These are phyloP conservation scores for Hibiscus trionum DNA, from an alignment of 345 rosid genomes.

Conservation along the genomic window DNA sequence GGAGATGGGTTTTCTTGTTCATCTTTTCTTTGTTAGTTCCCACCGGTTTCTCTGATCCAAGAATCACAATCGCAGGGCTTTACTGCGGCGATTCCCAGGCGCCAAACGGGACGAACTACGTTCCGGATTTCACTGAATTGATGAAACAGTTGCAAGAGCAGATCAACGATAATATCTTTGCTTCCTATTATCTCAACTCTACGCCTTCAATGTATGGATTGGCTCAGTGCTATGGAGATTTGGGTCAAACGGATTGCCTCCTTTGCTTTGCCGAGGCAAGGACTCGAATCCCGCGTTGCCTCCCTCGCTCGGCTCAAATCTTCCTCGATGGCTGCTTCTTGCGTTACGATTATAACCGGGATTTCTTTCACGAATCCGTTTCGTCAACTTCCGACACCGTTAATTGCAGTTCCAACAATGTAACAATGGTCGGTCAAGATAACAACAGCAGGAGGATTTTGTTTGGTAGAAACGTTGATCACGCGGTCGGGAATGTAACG, in stretches of 20 bases:
- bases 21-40: conserved; percentile 4
- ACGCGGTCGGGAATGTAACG: conserved; percentile 30
- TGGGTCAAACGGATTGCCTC: conserved; percentile 52
- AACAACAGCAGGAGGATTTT: background rate
- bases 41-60: conserved; percentile 28
- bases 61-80: conserved; percentile 32
- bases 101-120: background rate
- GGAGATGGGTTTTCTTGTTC: conserved; percentile 7
- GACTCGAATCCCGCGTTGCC: conserved; percentile 56
- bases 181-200: conserved; percentile 14
- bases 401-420: conserved; percentile 21
- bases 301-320: conserved; percentile 35
- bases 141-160: conserved; percentile 33
- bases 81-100: conserved; percentile 23
- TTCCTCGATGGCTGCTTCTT: conserved; percentile 65
- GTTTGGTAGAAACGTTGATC: conserved; percentile 15
- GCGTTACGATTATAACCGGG: conserved; percentile 34
- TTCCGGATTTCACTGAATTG: conserved; percentile 37
- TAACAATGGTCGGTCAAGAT: background rate
- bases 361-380: conserved; percentile 37
- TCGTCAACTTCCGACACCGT: conserved; percentile 24
- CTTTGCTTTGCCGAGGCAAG: conserved; percentile 51
- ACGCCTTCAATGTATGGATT: conserved; percentile 29
- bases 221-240: conserved; percentile 53
- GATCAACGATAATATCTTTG: conserved; percentile 28